A percentile compares a stretch with the other conserved stretches of the same genome.
phyloP scores from a whole-genome alignment of 1,284 basidiomycete species.

The Anthracocystis walkeri region DNA sequence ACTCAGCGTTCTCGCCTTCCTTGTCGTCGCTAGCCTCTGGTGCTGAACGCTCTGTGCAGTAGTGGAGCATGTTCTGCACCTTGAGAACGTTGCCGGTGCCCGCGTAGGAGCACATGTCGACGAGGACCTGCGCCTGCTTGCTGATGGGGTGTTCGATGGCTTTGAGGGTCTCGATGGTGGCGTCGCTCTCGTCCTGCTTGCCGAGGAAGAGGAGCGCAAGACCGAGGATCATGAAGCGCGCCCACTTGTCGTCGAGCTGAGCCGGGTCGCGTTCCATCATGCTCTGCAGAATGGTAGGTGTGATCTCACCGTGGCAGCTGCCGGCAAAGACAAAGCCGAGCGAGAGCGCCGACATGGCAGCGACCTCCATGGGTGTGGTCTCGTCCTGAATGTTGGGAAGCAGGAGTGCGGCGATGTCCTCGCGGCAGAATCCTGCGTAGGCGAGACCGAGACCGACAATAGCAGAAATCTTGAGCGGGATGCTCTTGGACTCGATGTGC shows the following conservation, averaged over 20 bases:
- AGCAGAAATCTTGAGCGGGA: slow-evolving; percentile 85
- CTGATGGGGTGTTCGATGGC: slow-evolving; percentile 93
- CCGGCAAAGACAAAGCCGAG: slow-evolving; percentile 96
- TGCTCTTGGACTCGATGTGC: slow-evolving; percentile 88
- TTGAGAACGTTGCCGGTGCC: slow-evolving; percentile 96
- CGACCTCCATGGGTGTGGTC: slow-evolving; percentile 83
- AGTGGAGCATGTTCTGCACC: slow-evolving; percentile 90
- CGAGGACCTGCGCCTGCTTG: slow-evolving; percentile 89
- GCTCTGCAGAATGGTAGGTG: slow-evolving; percentile 88
- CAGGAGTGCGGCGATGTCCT: slow-evolving; percentile 76
- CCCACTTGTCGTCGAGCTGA: slow-evolving; percentile 78
- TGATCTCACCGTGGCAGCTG: slow-evolving; percentile 92
- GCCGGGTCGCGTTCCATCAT: slow-evolving; percentile 76
- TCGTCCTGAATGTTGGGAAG: slow-evolving; percentile 67
- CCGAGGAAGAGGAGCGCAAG: slow-evolving; percentile 90
- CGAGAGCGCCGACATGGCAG: slow-evolving; percentile 84
- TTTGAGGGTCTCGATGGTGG: slow-evolving; percentile 93
- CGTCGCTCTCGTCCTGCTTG: slow-evolving; percentile 78
- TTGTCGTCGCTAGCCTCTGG: slow-evolving; percentile 68
- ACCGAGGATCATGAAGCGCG: slow-evolving; percentile 88
- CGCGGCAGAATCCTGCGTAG: slow-evolving; percentile 90
- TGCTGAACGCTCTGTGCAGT: slow-evolving; percentile 90
- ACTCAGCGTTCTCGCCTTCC: slow-evolving; percentile 41
- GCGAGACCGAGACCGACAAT: slow-evolving; percentile 83
- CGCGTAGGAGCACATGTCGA: slow-evolving; percentile 93